Conservation (phyloP, 257 asterid genomes). For the Verbena officinalis region DNA sequence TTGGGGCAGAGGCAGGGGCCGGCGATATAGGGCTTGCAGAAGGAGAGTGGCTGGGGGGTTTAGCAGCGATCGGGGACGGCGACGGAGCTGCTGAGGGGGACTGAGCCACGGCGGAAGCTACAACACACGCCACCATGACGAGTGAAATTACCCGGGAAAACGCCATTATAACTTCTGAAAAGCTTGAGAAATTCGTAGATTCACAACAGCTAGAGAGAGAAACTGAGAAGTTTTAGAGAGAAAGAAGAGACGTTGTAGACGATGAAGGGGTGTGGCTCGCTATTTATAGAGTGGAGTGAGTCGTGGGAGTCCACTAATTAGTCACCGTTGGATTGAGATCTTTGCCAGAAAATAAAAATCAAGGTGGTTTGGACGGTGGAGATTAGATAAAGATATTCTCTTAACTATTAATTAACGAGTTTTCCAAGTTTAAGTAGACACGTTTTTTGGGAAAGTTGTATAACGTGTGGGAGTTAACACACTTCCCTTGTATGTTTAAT, state of each 20-base stretch:
- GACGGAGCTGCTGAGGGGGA: slow-evolving; percentile 17
- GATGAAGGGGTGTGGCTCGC: neutral
- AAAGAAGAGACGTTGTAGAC: neutral
- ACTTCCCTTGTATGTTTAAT: neutral
- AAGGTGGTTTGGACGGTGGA: neutral
- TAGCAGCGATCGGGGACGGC: neutral
- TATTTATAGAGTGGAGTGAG: neutral
- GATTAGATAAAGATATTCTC: neutral
- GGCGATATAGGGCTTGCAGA: neutral
- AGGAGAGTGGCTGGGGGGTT: neutral
- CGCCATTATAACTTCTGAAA: slow-evolving; percentile 9
- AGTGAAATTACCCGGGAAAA: slow-evolving; percentile 11
- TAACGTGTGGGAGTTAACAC: neutral
- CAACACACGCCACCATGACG: slow-evolving; percentile 3
- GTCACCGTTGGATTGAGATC: neutral
- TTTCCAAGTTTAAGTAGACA: neutral
- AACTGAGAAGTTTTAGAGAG: neutral
- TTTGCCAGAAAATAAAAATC: neutral
- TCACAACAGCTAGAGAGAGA: neutral
- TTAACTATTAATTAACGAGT: neutral
- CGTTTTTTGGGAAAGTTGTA: neutral
- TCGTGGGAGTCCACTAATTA: neutral
- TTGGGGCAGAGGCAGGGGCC: neutral
- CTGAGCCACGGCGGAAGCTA: slow-evolving; percentile 18
- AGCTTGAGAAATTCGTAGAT: neutral